Evolutionary conservation across 768 basidiomycete species (phyloP).

Genomic region (Tulasnella sp.): DNA sequence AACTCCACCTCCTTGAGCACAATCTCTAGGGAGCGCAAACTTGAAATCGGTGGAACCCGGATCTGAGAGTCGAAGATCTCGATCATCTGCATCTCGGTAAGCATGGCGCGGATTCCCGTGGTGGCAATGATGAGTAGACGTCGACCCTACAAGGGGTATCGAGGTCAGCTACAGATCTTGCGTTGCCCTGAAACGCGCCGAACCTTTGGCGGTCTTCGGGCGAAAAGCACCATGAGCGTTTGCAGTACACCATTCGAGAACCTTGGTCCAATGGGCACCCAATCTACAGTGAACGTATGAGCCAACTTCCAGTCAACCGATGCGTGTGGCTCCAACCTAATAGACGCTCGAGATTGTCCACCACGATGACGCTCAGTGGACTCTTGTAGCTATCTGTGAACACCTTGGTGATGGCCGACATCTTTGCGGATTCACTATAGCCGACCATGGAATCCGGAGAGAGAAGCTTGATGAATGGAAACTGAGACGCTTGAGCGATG

Average conservation of each 20-base stretch:
- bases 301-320: background rate
- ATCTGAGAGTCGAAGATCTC: constrained; percentile 85
- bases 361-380: constrained; percentile 89
- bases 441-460: constrained; percentile 97
- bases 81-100: constrained; percentile 80
- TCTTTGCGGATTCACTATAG: constrained; percentile 84
- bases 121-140: constrained; percentile 88
- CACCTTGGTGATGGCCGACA: constrained; percentile 80
- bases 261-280: constrained; percentile 92
- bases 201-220: constrained; percentile 87
- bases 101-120: constrained; percentile 74
- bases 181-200: constrained; percentile 12
- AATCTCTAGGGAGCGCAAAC: constrained; percentile 57
- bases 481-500: constrained; percentile 87
- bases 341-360: constrained; percentile 88
- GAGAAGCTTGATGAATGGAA: constrained; percentile 95
- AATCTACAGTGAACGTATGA: constrained; percentile 44
- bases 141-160: constrained; percentile 50
- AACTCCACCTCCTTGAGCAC: constrained; percentile 73
- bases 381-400: constrained; percentile 97
- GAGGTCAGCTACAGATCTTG: background rate
- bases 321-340: constrained; percentile 50
- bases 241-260: constrained; percentile 94
- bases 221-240: constrained; percentile 76
- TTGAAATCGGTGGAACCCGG: constrained; percentile 70